Evolutionary conservation across 768 basidiomycete species (phyloP), one percentile per base, ranked within the genome.

Genomic region (Mycena galopus): DNA sequence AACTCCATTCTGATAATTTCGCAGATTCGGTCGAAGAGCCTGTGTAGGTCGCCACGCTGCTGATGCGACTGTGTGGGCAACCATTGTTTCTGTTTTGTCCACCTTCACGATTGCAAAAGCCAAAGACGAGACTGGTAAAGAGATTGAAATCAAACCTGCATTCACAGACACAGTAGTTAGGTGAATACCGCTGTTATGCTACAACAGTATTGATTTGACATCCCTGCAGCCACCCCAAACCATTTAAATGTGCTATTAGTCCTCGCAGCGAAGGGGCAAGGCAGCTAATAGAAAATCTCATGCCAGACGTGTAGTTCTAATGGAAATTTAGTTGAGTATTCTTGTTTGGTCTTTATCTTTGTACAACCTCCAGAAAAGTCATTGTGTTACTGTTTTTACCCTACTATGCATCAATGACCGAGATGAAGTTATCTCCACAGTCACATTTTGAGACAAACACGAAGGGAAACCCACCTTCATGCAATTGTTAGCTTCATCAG

Each of bases 111-210:
- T 67, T 4, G 29, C 42, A 4, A 67, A 66, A 30, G 81, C 83
- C 2, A 87, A 86, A 65, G 65, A 84, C 16, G 79, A 81, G 1
- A 80, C 89, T 0, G 88, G 89, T 69, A 89, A 91, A 56, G 89
- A 90, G 76, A 42, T 88, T 1, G 58, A 68, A 29, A 68, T 68
- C 6, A 17, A 68, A 19, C 23, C 23, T 2, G 33, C 9, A 25
- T 61, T 35, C 47, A 25, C 59, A 25, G 67, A 68, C 29, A 58
- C 30, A 0, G 4, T 51, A 17, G 59, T 68, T 44, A 68, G 67
- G 67, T 68, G 12, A 27, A 32, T 30, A 17, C 6, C 3, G 12
- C 8, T 10, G 6, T 53, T 39, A 0, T 3, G 3, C 17, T 23
- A 8, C 19, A 10, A 7, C 10, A n/a, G 12, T 35, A 0, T 35